Conservation (phyloP, 257 asterid species). For the Gentiana straminea region DNA sequence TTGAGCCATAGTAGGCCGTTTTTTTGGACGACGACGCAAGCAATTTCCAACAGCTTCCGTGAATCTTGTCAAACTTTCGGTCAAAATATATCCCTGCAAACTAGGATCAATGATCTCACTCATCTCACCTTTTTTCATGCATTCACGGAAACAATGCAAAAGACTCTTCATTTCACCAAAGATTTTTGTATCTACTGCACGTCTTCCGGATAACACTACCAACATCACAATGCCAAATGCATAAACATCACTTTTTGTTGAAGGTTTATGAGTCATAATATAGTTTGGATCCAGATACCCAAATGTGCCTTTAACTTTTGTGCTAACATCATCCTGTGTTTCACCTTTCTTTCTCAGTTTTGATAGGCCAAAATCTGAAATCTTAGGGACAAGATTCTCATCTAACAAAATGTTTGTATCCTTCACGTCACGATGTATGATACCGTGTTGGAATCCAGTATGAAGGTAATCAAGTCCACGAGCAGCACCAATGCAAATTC, state of each 20-base stretch:
- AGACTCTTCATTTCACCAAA: conserved; percentile 5
- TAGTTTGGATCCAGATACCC: conserved; percentile 21
- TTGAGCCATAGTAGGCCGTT: conserved; percentile 22
- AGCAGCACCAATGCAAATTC: no score
- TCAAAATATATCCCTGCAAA: not conserved
- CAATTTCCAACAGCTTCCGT: conserved; percentile 2
- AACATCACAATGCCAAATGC: conserved; percentile 17
- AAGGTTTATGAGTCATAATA: conserved; percentile 2
- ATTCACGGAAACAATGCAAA: conserved; percentile 3
- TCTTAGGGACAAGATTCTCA: conserved; percentile 10
- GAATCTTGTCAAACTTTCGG: conserved; percentile 6
- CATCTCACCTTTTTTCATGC: conserved; percentile 1
- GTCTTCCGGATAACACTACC: conserved; percentile 17
- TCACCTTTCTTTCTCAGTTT: conserved; percentile 4
- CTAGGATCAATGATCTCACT: not conserved
- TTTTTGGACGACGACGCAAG: conserved; percentile 7
- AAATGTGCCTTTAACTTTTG: conserved; percentile 11
- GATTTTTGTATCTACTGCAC: conserved; percentile 1
- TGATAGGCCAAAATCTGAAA: conserved; percentile 20
- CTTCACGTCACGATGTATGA: conserved; percentile 17
- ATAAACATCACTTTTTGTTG: conserved; percentile 13
- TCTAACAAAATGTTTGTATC: conserved; percentile 17
- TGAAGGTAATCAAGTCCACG: no score
- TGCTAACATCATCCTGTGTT: conserved; percentile 3
- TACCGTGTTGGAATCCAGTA: no score